Conservation (phyloP, 768 basidiomycete genomes). For the Coprinopsis sp. region DNA sequence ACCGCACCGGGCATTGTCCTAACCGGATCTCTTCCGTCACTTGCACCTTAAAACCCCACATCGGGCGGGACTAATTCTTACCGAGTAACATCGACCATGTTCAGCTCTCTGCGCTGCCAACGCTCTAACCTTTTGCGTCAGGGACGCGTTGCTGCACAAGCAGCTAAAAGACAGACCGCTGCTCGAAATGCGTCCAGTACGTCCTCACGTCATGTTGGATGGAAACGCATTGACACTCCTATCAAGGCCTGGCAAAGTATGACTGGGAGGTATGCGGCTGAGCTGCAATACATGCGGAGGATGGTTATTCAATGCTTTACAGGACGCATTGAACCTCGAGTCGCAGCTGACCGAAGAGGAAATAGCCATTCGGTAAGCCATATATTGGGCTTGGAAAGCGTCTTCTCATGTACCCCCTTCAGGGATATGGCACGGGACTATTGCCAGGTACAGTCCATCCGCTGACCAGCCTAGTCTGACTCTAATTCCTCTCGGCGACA, state of each 20-base stretch:
- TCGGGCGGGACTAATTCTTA: background rate
- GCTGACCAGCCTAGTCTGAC: background rate
- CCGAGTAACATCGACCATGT: background rate
- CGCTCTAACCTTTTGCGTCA: background rate
- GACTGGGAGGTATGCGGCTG: slow-evolving; percentile 36
- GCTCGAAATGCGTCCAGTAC: slow-evolving; percentile 1
- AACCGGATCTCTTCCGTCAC: too few relatives aligned
- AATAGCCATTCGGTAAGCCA: slow-evolving; percentile 70
- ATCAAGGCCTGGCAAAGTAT: slow-evolving; percentile 35
- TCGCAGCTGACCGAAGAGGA: slow-evolving; percentile 86
- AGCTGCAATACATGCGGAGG: background rate
- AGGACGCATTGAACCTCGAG: slow-evolving; percentile 85
- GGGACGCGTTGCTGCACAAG: background rate
- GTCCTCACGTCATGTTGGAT: background rate
- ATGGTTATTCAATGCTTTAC: background rate
- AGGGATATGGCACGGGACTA: slow-evolving; percentile 79
- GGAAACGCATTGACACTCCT: background rate
- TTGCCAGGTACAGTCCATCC: slow-evolving; percentile 55
- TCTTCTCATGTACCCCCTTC: slow-evolving; percentile 7
- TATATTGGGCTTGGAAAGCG: background rate
- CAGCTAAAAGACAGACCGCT: background rate
- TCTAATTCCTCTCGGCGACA: background rate
- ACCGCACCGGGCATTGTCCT: too few relatives aligned
- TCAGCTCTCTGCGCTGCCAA: background rate
- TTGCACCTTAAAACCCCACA: background rate